Evolutionary conservation across 805 yeast species (phyloP).

Genomic region (Priceomyces melissophilus): DNA sequence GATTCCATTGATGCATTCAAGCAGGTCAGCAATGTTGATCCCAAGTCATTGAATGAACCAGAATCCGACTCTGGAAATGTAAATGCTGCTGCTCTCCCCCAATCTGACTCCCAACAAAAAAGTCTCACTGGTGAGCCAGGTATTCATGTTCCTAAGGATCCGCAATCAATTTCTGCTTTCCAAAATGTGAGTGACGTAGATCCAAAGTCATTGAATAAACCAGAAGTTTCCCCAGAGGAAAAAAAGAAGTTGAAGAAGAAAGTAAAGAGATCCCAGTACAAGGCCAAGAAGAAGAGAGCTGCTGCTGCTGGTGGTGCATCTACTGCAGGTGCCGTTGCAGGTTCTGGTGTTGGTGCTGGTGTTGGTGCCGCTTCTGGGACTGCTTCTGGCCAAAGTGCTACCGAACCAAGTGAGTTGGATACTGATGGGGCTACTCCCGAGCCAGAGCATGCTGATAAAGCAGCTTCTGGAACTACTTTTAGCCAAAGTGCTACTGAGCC

Average conservation of each 20-base stretch:
- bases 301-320: slow-evolving; percentile 14
- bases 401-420: slow-evolving; percentile 3
- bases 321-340: slow-evolving; percentile 16
- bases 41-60: slow-evolving; percentile 47
- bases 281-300: slow-evolving; percentile 39
- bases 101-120: slow-evolving; percentile 29
- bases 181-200: slow-evolving; percentile 50
- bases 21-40: slow-evolving; percentile 49
- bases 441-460: slow-evolving; percentile 10
- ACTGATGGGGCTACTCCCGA: slow-evolving; percentile 17
- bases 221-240: slow-evolving; percentile 30
- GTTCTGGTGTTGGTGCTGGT: slow-evolving; percentile 2
- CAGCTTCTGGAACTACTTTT: not conserved
- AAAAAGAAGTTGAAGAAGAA: slow-evolving; percentile 42
- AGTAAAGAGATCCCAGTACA: slow-evolving; percentile 41
- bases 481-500: not conserved
- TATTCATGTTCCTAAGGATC: slow-evolving; percentile 58
- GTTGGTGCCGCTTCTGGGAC: too few relatives aligned
- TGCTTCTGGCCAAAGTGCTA: slow-evolving; percentile 1
- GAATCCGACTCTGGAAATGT: slow-evolving; percentile 14
- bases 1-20: slow-evolving; percentile 62
- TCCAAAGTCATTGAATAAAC: slow-evolving; percentile 49
- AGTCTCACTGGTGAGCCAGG: slow-evolving; percentile 69
- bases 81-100: slow-evolving; percentile 37
- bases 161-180: slow-evolving; percentile 66